phyloP scores from a whole-genome alignment of 345 rosid species.

The Orychophragmus violaceus region DNA sequence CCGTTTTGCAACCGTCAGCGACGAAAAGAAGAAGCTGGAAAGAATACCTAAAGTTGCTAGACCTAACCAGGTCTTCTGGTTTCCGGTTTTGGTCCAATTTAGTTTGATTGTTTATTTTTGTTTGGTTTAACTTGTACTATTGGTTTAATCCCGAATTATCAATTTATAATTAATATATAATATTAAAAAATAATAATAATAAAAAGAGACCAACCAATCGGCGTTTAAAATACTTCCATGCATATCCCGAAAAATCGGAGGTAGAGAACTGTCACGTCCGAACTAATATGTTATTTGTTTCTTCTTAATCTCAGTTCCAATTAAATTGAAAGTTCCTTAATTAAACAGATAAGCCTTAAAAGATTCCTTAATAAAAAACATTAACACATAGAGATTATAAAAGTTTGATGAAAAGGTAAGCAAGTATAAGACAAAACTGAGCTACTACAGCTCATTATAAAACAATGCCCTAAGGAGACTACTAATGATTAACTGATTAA shows the following conservation, averaged over 20 bases:
- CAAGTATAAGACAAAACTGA: not conserved
- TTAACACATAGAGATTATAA: not conserved
- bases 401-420: not conserved
- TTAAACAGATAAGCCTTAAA: not conserved
- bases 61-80: too few relatives aligned
- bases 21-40: too few relatives aligned
- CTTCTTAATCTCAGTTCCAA: not conserved
- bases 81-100: too few relatives aligned
- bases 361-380: not conserved
- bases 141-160: too few relatives aligned
- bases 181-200: too few relatives aligned
- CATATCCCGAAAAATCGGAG: not conserved
- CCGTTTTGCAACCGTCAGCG: too few relatives aligned
- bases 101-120: too few relatives aligned
- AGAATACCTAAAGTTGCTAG: too few relatives aligned
- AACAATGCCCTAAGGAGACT: not conserved
- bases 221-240: not conserved
- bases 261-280: not conserved
- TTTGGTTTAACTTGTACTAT: too few relatives aligned
- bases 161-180: too few relatives aligned
- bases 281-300: not conserved
- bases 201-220: too few relatives aligned
- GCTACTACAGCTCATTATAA: slow-evolving; percentile 1
- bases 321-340: not conserved
- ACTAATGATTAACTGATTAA: not conserved